Evolutionary conservation across 805 yeast species (phyloP).

Genomic region (Teunomyces barrocoloradensis): DNA sequence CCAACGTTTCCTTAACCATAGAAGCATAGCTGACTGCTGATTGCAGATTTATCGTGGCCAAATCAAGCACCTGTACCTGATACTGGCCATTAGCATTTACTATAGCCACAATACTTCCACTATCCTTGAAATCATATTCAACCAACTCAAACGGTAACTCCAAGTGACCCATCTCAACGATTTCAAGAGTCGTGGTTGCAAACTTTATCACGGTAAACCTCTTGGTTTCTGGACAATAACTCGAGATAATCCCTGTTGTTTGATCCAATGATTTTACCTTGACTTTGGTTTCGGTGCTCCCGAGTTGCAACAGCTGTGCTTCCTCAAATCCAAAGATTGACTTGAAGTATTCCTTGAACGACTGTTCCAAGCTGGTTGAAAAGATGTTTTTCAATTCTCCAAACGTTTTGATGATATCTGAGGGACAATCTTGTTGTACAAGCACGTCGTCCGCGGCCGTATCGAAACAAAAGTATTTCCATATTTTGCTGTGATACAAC

Average conservation of each 20-base stretch:
- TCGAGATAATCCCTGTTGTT: not conserved
- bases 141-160: conserved; percentile 1
- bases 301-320: not conserved
- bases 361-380: not conserved
- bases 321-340: conserved; percentile 4
- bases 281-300: not conserved
- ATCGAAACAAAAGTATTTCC: conserved; percentile 20
- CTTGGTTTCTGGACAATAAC: not conserved
- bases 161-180: not conserved
- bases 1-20: not conserved
- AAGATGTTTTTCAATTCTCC: conserved; percentile 1
- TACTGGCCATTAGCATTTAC: not conserved
- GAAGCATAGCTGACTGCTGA: not conserved
- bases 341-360: conserved; percentile 6
- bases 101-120: conserved; percentile 7
- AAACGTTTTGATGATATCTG: not conserved
- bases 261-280: conserved; percentile 6
- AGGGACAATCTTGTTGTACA: not conserved
- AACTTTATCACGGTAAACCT: not conserved
- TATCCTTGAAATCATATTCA: conserved; percentile 10
- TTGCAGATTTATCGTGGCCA: not conserved
- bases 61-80: conserved; percentile 1
- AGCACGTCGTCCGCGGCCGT: conserved; percentile 12
- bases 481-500: conserved; percentile 18
- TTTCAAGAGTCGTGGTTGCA: not conserved